phyloP scores from a whole-genome alignment of 345 rosid genomes.

The Brassica carinata region DNA sequence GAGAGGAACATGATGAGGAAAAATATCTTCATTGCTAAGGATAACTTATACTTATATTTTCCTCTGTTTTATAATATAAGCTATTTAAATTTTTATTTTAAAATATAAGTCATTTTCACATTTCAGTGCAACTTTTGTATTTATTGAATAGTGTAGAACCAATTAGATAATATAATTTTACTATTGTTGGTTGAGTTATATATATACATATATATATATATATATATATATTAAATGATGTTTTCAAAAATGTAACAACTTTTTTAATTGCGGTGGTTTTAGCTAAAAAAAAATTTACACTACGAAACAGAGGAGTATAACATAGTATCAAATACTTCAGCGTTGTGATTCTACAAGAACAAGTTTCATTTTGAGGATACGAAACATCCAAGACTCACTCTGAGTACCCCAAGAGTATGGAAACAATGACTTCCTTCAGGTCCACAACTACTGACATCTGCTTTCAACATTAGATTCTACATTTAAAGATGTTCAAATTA shows the following conservation, averaged over 20 bases:
- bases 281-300: neutral
- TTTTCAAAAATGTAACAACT: too few species aligned
- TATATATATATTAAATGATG: neutral
- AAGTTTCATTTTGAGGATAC: conserved; percentile 54
- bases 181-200: too few species aligned
- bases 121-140: too few species aligned
- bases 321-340: neutral
- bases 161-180: too few species aligned
- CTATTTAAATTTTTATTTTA: too few species aligned
- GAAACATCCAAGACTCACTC: conserved; percentile 89
- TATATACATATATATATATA: too few species aligned
- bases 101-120: neutral
- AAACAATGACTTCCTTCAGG: conserved; percentile 58
- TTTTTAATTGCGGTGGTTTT: neutral
- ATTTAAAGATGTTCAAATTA: neutral
- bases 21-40: conserved; percentile 57
- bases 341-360: neutral
- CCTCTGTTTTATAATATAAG: neutral
- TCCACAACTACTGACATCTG: conserved; percentile 79
- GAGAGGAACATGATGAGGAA: conserved; percentile 72
- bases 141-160: neutral
- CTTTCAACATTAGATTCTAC: neutral
- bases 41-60: neutral
- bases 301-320: neutral
- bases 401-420: conserved; percentile 75